phyloP scores from a whole-genome alignment of 352 stramenopile species.

The Globisporangium abappressorium region DNA sequence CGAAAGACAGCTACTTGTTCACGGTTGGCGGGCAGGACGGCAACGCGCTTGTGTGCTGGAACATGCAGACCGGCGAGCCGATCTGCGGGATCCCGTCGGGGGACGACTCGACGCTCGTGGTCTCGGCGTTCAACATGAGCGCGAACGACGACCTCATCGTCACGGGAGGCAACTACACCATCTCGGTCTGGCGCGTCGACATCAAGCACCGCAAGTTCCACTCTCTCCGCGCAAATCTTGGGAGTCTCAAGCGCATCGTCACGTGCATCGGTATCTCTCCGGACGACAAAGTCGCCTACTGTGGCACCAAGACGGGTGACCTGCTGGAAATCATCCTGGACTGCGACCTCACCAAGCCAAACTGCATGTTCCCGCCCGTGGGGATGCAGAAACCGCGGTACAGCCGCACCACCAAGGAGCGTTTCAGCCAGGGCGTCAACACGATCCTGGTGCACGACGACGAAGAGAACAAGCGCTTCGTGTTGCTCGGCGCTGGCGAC shows the following conservation, averaged over 20 bases:
- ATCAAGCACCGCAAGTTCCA: constrained; percentile 92
- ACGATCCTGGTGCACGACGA: constrained; percentile 87
- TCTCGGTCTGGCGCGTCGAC: constrained; percentile 88
- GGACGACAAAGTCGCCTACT: constrained; percentile 93
- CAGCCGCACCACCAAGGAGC: constrained; percentile 88
- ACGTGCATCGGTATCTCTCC: constrained; percentile 90
- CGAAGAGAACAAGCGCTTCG: constrained; percentile 81
- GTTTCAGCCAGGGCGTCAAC: constrained; percentile 91
- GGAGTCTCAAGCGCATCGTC: constrained; percentile 92
- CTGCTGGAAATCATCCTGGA: constrained; percentile 94
- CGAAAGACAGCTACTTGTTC: constrained; percentile 85
- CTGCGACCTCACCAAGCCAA: constrained; percentile 91
- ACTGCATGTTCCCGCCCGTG: constrained; percentile 73
- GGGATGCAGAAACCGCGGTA: constrained; percentile 85
- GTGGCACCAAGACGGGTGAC: constrained; percentile 95
- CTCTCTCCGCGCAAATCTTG: constrained; percentile 91
- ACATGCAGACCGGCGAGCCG: constrained; percentile 83
- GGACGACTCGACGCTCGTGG: constrained; percentile 88
- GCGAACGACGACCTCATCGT: constrained; percentile 92
- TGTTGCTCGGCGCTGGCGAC: constrained; percentile 91
- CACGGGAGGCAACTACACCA: constrained; percentile 93
- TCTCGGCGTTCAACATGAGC: constrained; percentile 82
- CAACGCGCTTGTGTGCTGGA: constrained; percentile 96
- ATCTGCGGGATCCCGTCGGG: constrained; percentile 93
- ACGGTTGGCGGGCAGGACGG: constrained; percentile 95